A percentile compares a stretch with the other conserved stretches of the same genome.
phyloP scores from a whole-genome alignment of 2,329 filamentous ascomycete genomes.

The Fonsecaea monophora region DNA sequence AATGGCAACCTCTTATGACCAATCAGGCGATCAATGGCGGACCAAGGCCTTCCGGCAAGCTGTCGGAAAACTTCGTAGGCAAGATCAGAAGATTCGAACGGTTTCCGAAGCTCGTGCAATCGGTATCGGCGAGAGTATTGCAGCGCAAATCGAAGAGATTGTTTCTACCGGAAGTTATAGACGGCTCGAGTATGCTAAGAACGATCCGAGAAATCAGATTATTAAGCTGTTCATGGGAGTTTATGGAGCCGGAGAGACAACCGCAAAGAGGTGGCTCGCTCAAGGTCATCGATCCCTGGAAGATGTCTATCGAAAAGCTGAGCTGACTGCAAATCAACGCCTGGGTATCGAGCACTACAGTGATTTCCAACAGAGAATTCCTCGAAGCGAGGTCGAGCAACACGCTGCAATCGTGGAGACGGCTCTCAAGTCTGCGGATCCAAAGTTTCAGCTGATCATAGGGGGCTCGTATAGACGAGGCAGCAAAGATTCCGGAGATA shows the following conservation, averaged over 20 bases:
- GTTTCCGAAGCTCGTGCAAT: conserved; percentile 72
- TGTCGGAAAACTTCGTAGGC: conserved; percentile 73
- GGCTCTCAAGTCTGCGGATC: conserved; percentile 67
- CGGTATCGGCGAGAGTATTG: conserved; percentile 74
- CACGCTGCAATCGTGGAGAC: conserved; percentile 70
- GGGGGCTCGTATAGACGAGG: conserved; percentile 87
- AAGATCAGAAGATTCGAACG: conserved; percentile 68
- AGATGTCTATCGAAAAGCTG: conserved; percentile 68
- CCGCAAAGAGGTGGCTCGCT: conserved; percentile 77
- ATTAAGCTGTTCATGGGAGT: conserved; percentile 76
- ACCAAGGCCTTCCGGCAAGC: conserved; percentile 76
- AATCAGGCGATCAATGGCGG: conserved; percentile 79
- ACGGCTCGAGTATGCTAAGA: conserved; percentile 72
- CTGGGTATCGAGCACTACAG: conserved; percentile 80
- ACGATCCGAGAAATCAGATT: conserved; percentile 69
- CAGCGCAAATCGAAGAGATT: conserved; percentile 89
- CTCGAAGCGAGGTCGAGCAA: conserved; percentile 73
- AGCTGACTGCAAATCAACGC: conserved; percentile 71
- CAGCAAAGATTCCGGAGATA: conserved; percentile 74
- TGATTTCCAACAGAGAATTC: conserved; percentile 80
- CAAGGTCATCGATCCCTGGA: conserved; percentile 76
- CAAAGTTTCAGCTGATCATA: conserved; percentile 71
- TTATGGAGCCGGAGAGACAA: conserved; percentile 75
- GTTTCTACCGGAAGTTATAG: conserved; percentile 73
- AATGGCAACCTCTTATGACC: conserved; percentile 79